These are phyloP conservation scores for Aurinia saxatilis DNA, from an alignment of 345 rosid species.

Conservation along the genomic window DNA sequence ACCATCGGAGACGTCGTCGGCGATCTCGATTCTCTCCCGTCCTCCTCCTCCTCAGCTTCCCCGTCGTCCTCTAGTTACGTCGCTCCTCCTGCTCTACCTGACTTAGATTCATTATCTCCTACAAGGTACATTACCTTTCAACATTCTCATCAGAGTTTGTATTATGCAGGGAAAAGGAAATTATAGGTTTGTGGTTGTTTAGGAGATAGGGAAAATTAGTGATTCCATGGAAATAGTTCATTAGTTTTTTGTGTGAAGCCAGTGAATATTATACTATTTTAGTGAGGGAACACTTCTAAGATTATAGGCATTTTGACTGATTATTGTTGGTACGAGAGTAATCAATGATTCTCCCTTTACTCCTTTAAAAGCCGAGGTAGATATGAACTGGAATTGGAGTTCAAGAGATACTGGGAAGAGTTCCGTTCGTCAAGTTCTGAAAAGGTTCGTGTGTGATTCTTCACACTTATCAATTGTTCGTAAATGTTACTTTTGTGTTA, in stretches of 20 bases:
- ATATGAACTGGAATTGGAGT: slow-evolving; percentile 86
- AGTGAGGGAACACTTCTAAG: not conserved
- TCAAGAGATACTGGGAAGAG: slow-evolving; percentile 91
- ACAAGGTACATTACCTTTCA: slow-evolving; percentile 41
- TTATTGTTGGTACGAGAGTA: slow-evolving; percentile 5
- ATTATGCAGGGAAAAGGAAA: no score
- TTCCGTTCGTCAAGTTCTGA: slow-evolving; percentile 94
- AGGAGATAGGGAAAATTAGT: no score
- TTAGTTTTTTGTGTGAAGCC: no score
- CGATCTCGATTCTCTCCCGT: slow-evolving; percentile 33
- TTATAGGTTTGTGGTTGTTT: no score
- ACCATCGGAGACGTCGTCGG: slow-evolving; percentile 23
- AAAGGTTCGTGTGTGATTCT: slow-evolving; percentile 39
- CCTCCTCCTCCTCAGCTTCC: slow-evolving; percentile 43
- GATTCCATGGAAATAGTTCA: no score
- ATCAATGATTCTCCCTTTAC: not conserved
- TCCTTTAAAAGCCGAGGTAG: slow-evolving; percentile 43
- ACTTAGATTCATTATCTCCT: slow-evolving; percentile 45
- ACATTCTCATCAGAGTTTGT: no score
- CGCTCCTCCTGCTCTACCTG: slow-evolving; percentile 37
- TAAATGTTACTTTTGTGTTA: not conserved
- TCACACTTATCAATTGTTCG: not conserved
- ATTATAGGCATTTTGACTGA: not conserved
- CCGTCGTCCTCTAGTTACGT: slow-evolving; percentile 30
- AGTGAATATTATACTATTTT: no score